Conservation (phyloP, 352 stramenopile genomes). For the Globisporangium megalacanthum region DNA sequence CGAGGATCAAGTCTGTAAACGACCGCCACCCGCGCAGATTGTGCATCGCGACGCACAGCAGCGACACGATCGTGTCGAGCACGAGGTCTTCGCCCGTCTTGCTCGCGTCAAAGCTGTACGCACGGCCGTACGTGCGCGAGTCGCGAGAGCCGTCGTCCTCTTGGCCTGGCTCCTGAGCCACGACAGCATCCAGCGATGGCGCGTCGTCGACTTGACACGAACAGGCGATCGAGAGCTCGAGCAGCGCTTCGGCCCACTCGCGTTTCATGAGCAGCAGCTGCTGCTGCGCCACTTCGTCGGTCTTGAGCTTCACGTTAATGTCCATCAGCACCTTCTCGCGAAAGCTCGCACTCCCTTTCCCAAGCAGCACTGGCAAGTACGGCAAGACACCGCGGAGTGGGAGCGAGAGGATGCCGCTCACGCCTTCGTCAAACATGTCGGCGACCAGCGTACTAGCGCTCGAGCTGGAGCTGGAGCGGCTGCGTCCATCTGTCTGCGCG, state of each 20-base stretch:
- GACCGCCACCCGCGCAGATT: slow-evolving; percentile 53
- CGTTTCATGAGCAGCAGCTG: slow-evolving; percentile 72
- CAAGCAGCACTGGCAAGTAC: slow-evolving; percentile 64
- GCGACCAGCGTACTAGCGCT: slow-evolving; percentile 21
- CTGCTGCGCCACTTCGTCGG: slow-evolving; percentile 57
- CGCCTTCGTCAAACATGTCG: slow-evolving; percentile 52
- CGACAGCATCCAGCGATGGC: no score
- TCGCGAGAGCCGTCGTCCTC: background rate
- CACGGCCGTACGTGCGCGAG: slow-evolving; percentile 20
- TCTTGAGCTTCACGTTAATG: slow-evolving; percentile 86
- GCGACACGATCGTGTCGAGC: slow-evolving; percentile 76
- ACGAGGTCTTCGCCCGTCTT: slow-evolving; percentile 80
- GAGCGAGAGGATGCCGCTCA: slow-evolving; percentile 53
- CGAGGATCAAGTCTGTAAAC: slow-evolving; percentile 61
- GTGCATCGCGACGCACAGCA: slow-evolving; percentile 69
- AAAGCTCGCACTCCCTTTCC: slow-evolving; percentile 37
- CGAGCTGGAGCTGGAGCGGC: no score
- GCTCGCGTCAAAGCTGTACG: slow-evolving; percentile 58
- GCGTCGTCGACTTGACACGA: slow-evolving; percentile 20
- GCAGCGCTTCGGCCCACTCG: slow-evolving; percentile 64
- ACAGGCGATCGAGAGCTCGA: slow-evolving; percentile 68
- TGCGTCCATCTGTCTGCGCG: background rate
- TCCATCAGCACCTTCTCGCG: slow-evolving; percentile 84
- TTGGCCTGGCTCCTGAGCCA: background rate
- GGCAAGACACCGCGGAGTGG: slow-evolving; percentile 63